A percentile compares a stretch with the other conserved stretches of the same genome.
Conservation (phyloP, 805 yeast species). For the Kuraishia capsulata region DNA sequence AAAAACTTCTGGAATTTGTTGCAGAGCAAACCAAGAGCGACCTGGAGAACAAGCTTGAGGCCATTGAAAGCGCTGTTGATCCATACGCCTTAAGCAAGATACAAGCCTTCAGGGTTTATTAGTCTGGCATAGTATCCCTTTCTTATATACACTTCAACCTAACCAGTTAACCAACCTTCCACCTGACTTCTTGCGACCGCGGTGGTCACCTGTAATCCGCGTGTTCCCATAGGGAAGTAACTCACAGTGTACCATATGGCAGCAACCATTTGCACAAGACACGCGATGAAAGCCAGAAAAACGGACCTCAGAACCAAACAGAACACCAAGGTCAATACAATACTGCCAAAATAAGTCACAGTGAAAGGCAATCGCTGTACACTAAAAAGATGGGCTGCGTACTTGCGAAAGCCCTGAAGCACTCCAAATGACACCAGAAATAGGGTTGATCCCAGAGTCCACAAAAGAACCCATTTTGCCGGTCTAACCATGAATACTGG, state of each 20-base stretch:
- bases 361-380: constrained; percentile 70
- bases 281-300: constrained; percentile 60
- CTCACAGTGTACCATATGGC: constrained; percentile 77
- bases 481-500: constrained; percentile 81
- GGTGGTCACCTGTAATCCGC: constrained; percentile 50
- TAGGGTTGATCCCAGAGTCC: constrained; percentile 81
- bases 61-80: background rate
- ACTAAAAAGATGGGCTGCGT: constrained; percentile 56
- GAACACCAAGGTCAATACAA: constrained; percentile 61
- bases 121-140: background rate
- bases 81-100: background rate
- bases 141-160: background rate
- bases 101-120: background rate
- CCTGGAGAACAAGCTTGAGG: background rate
- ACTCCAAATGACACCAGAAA: constrained; percentile 80
- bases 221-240: constrained; percentile 88
- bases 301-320: constrained; percentile 57
- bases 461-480: constrained; percentile 70
- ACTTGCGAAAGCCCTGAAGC: constrained; percentile 79
- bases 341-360: constrained; percentile 60
- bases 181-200: constrained; percentile 31
- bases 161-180: constrained; percentile 17
- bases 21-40: background rate
- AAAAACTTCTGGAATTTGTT: background rate
- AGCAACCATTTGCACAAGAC: constrained; percentile 65